Percentiles rank a stretch among this genome's conserved stretches.
phyloP scores from a whole-genome alignment of 73 alveolate species.

The Tetrahymena elliotti region DNA sequence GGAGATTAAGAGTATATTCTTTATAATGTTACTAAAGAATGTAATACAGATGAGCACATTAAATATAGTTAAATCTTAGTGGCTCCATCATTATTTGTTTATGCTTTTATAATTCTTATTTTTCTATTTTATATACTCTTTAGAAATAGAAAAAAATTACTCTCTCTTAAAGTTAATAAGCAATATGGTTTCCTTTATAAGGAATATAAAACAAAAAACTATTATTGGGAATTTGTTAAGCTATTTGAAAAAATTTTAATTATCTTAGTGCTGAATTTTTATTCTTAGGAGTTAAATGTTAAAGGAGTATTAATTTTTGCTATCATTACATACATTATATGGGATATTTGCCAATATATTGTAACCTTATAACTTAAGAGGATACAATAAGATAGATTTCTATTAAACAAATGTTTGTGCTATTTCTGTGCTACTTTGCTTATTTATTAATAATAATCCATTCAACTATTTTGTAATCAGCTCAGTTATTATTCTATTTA shows the following conservation, averaged over 20 bases:
- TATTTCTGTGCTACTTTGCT: neutral
- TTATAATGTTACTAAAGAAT: neutral
- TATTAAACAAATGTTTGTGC: neutral
- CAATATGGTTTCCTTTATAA: constrained; percentile 16
- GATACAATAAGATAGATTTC: neutral
- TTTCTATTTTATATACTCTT: neutral
- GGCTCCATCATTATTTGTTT: neutral
- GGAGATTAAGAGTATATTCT: neutral
- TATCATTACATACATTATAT: neutral
- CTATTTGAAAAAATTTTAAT: constrained; percentile 7
- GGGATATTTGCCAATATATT: neutral
- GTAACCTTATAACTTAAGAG: neutral
- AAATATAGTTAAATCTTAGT: neutral
- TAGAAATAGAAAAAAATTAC: neutral
- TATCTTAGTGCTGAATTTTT: neutral
- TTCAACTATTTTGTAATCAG: neutral
- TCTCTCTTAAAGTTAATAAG: neutral
- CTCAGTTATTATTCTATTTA: neutral
- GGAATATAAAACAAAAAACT: neutral
- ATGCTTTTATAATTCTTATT: constrained; percentile 4
- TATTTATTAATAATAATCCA: neutral
- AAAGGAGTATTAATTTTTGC: neutral
- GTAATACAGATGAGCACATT: neutral
- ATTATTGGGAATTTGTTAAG: constrained; percentile 26
- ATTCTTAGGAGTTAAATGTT: neutral